These are phyloP conservation scores for Hydnum rufescens DNA, from an alignment of 768 basidiomycete species.

Conservation along the genomic window DNA sequence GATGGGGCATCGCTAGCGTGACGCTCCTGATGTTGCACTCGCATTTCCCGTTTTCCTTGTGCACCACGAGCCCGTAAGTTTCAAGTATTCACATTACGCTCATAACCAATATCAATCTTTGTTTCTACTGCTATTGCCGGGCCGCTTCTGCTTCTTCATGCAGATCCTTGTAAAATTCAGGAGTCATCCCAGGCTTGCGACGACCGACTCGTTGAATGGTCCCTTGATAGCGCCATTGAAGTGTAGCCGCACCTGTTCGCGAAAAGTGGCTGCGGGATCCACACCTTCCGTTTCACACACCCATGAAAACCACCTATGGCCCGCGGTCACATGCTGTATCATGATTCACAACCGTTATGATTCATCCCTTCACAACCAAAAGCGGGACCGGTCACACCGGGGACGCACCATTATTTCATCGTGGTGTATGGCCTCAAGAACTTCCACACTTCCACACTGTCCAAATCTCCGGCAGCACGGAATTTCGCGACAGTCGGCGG, in stretches of 20 bases:
- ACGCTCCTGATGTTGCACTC: no score
- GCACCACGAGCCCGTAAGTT: no score
- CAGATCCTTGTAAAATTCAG: conserved; percentile 52
- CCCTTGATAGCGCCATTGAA: conserved; percentile 61
- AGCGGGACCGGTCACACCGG: neutral
- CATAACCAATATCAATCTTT: no score
- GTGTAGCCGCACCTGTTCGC: conserved; percentile 45
- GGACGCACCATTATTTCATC: conserved; percentile 37
- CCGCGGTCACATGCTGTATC: conserved; percentile 66
- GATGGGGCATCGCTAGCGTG: no score
- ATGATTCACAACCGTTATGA: no score
- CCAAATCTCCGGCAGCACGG: conserved; percentile 37
- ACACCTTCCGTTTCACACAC: conserved; percentile 33
- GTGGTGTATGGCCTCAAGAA: conserved; percentile 55
- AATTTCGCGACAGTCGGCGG: conserved; percentile 61
- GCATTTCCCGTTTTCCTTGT: no score
- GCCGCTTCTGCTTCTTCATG: conserved; percentile 31
- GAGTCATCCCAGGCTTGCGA: conserved; percentile 50
- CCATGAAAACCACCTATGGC: conserved; percentile 73
- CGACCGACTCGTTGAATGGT: conserved; percentile 62
- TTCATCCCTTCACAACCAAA: no score
- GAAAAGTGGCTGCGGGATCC: conserved; percentile 46
- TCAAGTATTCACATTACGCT: no score
- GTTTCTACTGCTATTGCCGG: no score
- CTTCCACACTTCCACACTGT: conserved; percentile 45